Percentiles rank a stretch among this genome's conserved stretches.
Conservation (phyloP, 306 rosid genomes). For the Castanea crenata region DNA sequence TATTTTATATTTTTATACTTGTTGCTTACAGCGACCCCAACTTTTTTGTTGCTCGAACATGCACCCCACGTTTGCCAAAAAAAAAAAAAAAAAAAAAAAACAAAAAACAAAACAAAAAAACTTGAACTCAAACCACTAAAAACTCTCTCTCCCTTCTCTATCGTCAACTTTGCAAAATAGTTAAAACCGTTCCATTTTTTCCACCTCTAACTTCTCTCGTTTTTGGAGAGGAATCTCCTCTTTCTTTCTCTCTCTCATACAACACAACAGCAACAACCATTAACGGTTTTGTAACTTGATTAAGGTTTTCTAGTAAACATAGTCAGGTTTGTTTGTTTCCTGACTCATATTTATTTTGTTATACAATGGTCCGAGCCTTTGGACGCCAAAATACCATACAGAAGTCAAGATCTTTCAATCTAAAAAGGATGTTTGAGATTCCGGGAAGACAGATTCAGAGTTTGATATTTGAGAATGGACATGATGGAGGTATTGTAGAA, state of each 20-base stretch:
- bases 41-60: constrained; percentile 34
- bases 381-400: constrained; percentile 46
- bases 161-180: background rate
- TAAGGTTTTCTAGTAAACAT: background rate
- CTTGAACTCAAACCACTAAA: background rate
- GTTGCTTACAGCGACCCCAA: background rate
- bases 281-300: background rate
- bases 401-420: constrained; percentile 63
- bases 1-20: background rate
- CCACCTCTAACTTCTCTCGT: constrained; percentile 12
- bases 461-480: constrained; percentile 38
- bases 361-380: constrained; percentile 69
- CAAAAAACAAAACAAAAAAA: background rate
- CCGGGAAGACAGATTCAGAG: constrained; percentile 58
- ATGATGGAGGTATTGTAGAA: constrained; percentile 24
- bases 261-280: constrained; percentile 17
- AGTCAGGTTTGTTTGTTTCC: background rate
- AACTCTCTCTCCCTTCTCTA: background rate
- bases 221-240: constrained; percentile 26
- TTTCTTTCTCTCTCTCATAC: constrained; percentile 13
- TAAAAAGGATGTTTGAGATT: constrained; percentile 64
- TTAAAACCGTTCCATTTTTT: background rate
- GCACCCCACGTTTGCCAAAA: constrained; percentile 23
- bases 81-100: background rate
- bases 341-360: constrained; percentile 17